Conservation (phyloP, 805 yeast genomes). For the Barnettozyma populi region DNA sequence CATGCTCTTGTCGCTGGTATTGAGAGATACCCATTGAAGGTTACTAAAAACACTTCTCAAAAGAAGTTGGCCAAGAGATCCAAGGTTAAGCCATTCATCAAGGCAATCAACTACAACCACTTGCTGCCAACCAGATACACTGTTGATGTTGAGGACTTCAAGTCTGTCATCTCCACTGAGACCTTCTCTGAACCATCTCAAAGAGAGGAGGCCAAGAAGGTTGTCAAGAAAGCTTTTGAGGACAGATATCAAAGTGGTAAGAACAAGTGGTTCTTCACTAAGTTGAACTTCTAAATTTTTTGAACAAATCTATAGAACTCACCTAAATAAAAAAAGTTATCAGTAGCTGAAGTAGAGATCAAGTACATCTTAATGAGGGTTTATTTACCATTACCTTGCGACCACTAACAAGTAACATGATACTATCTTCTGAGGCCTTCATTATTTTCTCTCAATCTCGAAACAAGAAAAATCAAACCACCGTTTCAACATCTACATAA, state of each 20-base stretch:
- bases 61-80: slow-evolving; percentile 97
- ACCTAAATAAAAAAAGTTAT: background rate
- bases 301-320: background rate
- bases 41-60: slow-evolving; percentile 89
- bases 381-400: background rate
- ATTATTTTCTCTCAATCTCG: background rate
- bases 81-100: slow-evolving; percentile 98
- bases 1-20: slow-evolving; percentile 99
- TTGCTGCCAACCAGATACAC: slow-evolving; percentile 99
- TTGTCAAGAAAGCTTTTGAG: slow-evolving; percentile 97
- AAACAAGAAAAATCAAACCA: background rate
- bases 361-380: background rate
- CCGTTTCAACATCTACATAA: background rate
- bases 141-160: slow-evolving; percentile 93
- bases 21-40: slow-evolving; percentile 97
- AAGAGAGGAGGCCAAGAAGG: slow-evolving; percentile 98
- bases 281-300: slow-evolving; percentile 69
- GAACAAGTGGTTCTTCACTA: slow-evolving; percentile 99
- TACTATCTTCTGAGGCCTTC: no score
- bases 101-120: slow-evolving; percentile 99
- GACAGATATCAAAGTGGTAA: slow-evolving; percentile 99
- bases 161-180: slow-evolving; percentile 86
- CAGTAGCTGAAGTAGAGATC: background rate
- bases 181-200: slow-evolving; percentile 96
- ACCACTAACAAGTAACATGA: background rate